Percentiles rank a stretch among this genome's conserved stretches.
These are phyloP conservation scores for Chamaenerion angustifolium DNA, from an alignment of 345 rosid species.

Conservation along the genomic window DNA sequence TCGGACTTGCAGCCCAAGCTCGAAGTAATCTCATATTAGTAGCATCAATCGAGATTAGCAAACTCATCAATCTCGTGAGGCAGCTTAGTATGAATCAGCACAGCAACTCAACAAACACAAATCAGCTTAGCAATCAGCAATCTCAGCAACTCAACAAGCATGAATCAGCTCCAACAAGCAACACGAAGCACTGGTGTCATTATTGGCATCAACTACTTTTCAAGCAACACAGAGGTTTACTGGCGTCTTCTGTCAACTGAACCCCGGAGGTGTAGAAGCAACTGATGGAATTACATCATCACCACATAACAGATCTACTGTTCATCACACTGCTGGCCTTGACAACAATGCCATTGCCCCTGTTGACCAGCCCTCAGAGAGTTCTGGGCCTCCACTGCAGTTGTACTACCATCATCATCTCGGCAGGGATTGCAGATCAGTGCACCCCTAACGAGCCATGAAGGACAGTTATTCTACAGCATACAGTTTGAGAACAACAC, in stretches of 20 bases:
- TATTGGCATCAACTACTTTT: too few relatives aligned
- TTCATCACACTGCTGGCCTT: constrained; percentile 39
- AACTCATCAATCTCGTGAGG: too few relatives aligned
- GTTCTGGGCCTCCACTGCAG: constrained; percentile 58
- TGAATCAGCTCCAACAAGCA: too few relatives aligned
- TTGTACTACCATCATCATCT: constrained; percentile 58
- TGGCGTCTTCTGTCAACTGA: constrained; percentile 98
- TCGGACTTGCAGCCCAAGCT: too few relatives aligned
- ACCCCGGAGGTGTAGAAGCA: constrained; percentile 69
- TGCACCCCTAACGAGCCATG: constrained; percentile 59
- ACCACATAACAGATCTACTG: constrained; percentile 45
- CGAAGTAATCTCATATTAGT: too few relatives aligned
- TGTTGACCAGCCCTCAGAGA: constrained; percentile 53
- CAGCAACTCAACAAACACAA: too few relatives aligned
- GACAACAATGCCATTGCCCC: constrained; percentile 81
- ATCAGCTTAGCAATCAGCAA: too few relatives aligned
- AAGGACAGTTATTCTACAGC: constrained; percentile 76
- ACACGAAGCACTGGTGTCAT: too few relatives aligned
- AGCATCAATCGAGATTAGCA: too few relatives aligned
- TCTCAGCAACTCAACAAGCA: too few relatives aligned
- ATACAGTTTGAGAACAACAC: constrained; percentile 81
- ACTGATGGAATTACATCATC: constrained; percentile 49
- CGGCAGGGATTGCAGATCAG: constrained; percentile 99
- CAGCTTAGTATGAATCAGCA: too few relatives aligned
- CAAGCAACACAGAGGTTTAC: too few relatives aligned